Evolutionary conservation across 768 basidiomycete species (phyloP), one percentile per base, ranked within the genome.

Genomic region (Tulasnella sp.): DNA sequence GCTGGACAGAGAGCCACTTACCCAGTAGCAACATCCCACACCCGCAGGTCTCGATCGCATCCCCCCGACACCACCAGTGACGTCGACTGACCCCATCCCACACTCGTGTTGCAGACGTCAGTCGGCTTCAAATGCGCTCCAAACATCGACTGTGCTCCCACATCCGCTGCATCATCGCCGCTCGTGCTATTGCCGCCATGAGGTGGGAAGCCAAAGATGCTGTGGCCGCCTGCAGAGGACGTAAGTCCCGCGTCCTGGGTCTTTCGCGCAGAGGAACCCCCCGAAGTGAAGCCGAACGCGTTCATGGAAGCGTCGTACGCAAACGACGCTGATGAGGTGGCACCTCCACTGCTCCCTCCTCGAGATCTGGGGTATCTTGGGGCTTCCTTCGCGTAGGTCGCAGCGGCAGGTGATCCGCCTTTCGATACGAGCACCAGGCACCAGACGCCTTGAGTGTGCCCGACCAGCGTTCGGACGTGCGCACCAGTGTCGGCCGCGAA

Each of bases 381-480:
- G 52, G 52, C 52, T 59, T 59, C 52, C 22, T 59, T 59, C 52
- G 52, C 52, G 52, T 59, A 59, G 11, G 71, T 63, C n/a, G 62
- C 71, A 12, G 47, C 32, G n/a, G 62, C 17, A 73, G 52, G 70
- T 19, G 71, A 77, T 0, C 88, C 89, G n/a, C 89, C 88, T 47
- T 85, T 84, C 32, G 86, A 85, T 65, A 95, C 87, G 34, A 98
- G 84, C 69, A 89, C 87, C 16, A 97, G 87, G 16, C 91, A 90
- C 95, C 95, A 98, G 0, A 97, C 95, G n/a, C 95, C 95, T 26
- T 84, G 81, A 17, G 90, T 88, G 79, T 97, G 95, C 0, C 95
- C 95, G 9, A 86, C 83, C 1, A 98, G 86, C 0, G 91, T 92
- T 67, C 90, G 85, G 47, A 85, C 84, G 66, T 91, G 86, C 1